Evolutionary conservation across 176 grass and related monocot genomes (phyloP), one percentile per base, ranked within the genome.

Genomic region (Ensete glaucum): DNA sequence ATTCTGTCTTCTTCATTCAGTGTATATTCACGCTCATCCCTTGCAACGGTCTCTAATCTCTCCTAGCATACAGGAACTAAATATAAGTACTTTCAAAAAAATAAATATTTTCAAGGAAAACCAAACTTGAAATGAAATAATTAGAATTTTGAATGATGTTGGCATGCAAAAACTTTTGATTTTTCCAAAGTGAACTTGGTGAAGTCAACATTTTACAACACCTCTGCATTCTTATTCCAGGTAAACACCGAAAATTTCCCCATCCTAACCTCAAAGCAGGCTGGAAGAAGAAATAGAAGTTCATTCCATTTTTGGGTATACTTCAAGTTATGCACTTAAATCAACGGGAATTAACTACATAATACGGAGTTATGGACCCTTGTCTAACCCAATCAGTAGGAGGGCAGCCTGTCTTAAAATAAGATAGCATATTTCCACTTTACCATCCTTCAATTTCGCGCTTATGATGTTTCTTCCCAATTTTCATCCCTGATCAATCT

Each of bases 1-100:
- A 91, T 88, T 82, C 90, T 94, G 63, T 99, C 95, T 78, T 99
- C 95, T 78, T 99, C 90, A 9, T 99, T 90, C 66, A 99, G 86
- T 74, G 88, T 91, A 77, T 99, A 99, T 80, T 99, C 95, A 43
- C 90, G 85, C 73, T 94, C 90, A 77, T 99, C 95, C 84, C 76
- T 94, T 65, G 89, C 90, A 71, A 99, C 94, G 50, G 88, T 85
- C 34, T 99, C 86, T 13, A 99, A 79, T 43, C 88, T 76, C 62
- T 99, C 95, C 95, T 99, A 53, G 19, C 22, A 20, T 50, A n/a
- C 20, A 72, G 26, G 26, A 27, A 27, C 26, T 27, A 27, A 27
- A 27, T 27, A 27, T 27, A 27, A 27, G 26, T 1, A 27, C 26
- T 27, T 27, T 2, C 0, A 23, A 67, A 16, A 77, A 17, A 50